Percentiles rank a stretch among this genome's conserved stretches.
These are phyloP conservation scores for Mucor sp. DNA, from an alignment of 371 early-diverging fungal genomes.

Conservation along the genomic window DNA sequence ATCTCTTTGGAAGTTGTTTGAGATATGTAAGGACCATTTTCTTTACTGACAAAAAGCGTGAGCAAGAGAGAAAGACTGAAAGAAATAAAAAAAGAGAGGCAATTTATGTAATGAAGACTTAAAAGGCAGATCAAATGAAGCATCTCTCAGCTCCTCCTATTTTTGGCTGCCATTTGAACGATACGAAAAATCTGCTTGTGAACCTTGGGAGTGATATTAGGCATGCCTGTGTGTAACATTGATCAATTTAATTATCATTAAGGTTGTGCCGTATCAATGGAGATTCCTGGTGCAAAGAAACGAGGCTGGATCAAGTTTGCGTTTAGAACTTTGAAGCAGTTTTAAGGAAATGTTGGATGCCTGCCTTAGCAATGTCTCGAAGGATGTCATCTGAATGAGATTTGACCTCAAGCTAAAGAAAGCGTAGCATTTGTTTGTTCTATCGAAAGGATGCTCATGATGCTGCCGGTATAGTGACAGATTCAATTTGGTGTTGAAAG, in stretches of 20 bases:
- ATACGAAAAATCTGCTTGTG: neutral
- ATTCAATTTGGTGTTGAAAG: neutral
- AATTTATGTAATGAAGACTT: neutral
- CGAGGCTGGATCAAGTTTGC: neutral
- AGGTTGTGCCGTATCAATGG: neutral
- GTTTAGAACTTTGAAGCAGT: neutral
- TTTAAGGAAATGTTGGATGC: neutral
- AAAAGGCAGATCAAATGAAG: conserved; percentile 1
- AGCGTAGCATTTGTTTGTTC: no score
- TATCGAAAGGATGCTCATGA: no score
- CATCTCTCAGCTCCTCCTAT: neutral
- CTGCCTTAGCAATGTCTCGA: neutral
- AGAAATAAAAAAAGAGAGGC: neutral
- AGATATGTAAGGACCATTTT: conserved; percentile 6
- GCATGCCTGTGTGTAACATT: neutral
- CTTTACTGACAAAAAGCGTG: neutral
- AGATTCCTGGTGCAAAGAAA: neutral
- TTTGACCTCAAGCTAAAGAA: neutral
- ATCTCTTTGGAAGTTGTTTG: conserved; percentile 10
- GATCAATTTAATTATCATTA: neutral
- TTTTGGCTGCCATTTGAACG: neutral
- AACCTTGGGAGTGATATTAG: neutral
- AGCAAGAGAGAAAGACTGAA: neutral
- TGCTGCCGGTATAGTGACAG: neutral
- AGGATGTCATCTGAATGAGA: neutral